phyloP scores from a whole-genome alignment of 176 grass and related monocot genomes.

The Guadua angustifolia region DNA sequence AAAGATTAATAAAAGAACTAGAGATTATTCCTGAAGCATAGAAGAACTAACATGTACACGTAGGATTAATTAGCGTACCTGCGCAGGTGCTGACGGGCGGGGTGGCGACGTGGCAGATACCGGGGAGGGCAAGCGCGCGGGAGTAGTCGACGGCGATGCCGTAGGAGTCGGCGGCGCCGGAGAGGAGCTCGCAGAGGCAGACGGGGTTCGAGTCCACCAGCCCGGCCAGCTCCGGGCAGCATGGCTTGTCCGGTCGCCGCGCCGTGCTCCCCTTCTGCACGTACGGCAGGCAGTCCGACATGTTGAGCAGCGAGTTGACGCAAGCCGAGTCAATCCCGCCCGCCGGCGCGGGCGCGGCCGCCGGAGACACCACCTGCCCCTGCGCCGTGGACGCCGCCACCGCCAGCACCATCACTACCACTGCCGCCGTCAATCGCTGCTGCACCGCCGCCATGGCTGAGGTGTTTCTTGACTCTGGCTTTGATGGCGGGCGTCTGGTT shows the following conservation, averaged over 20 bases:
- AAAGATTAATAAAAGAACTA: no score
- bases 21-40: no score
- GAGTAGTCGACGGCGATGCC: constrained; percentile 77
- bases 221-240: constrained; percentile 86
- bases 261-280: constrained; percentile 64
- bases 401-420: background rate
- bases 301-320: constrained; percentile 65
- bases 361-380: background rate
- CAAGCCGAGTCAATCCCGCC: constrained; percentile 46
- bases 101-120: constrained; percentile 68
- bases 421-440: background rate
- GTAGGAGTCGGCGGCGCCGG: constrained; percentile 66
- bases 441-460: constrained; percentile 36
- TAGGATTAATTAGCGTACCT: constrained; percentile 20
- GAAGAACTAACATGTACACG: no score
- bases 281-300: constrained; percentile 81
- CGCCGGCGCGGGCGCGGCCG: constrained; percentile 37
- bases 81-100: constrained; percentile 69
- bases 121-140: constrained; percentile 72
- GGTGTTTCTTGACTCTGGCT: background rate
- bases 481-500: constrained; percentile 6
- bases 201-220: constrained; percentile 66
- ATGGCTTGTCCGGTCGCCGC: constrained; percentile 58
- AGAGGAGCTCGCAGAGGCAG: constrained; percentile 87
- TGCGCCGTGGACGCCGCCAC: background rate